Base-by-base conservation (phyloP, 768 basidiomycete genomes). In the Collybia nuda region DNA sequence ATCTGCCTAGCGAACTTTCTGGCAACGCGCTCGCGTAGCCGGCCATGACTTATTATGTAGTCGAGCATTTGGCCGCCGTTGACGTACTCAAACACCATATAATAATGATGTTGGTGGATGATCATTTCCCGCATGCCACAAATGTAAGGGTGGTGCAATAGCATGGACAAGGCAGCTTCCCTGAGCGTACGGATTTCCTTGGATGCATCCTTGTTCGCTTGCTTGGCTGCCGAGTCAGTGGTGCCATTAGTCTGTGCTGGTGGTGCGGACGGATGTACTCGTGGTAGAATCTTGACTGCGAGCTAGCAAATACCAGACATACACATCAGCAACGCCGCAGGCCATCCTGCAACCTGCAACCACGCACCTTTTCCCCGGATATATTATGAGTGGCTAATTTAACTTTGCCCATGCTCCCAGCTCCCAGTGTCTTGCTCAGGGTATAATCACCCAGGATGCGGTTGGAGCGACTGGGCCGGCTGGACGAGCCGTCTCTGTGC, bases 61-160 rank as follows among this genome's bases (percentile, higher is more conserved):
- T 99, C 97, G 57, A 99, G 84, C 93, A 99, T 94, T 77, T 99
- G 97, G 0, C 97, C 97, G 26, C 97, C 97, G 59, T 94, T 96
- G 70, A 98, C 92, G 67, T 97, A 98, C 68, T 99, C 97, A 67
- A 90, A 93, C 8, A 98, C 92, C 93, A 99, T 98, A 77, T 98
- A 99, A 73, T 98, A 98, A 70, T 99, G 95, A 62, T 99, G 88
- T 53, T 92, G 90, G 72, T 98, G 96, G 21, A 94, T 77, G 65
- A 98, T 93, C 89, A 99, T 94, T 74, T 96, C 93, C 58, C 93
- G 88, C 96, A 98, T 99, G 50, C 97, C 97, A 66, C 96, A 98
- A 65, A 99, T 92, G 69, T 98, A 98, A 2, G 97, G 97, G 64
- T 99, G 97, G 63, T 98, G 93, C 24, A 99, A 84, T 40, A 99